phyloP scores from a whole-genome alignment of 2,329 filamentous ascomycete genomes.

The Hypoxylon sp. region DNA sequence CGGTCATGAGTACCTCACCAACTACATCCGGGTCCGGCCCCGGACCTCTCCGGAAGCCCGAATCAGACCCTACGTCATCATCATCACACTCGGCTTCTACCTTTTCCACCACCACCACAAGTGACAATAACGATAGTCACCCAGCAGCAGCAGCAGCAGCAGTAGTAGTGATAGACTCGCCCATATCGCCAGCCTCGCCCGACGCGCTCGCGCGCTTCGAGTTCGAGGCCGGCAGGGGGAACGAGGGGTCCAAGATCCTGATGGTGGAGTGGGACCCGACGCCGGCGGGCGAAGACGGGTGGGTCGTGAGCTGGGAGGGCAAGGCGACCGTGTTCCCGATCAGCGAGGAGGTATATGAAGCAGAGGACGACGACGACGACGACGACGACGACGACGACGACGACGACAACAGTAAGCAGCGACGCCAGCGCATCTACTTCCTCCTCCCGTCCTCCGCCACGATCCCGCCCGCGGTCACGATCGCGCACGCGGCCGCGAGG shows the following conservation, averaged over 20 bases:
- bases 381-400: neutral
- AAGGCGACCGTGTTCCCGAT: constrained; percentile 77
- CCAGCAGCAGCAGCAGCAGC: constrained; percentile 8
- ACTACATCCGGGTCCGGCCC: constrained; percentile 25
- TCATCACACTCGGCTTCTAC: constrained; percentile 13
- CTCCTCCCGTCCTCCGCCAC: constrained; percentile 76
- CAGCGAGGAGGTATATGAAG: constrained; percentile 57
- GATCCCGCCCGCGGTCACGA: constrained; percentile 76
- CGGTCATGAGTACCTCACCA: constrained; percentile 32
- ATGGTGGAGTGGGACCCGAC: constrained; percentile 86
- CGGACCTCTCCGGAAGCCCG: constrained; percentile 34
- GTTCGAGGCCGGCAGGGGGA: constrained; percentile 78
- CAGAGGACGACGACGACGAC: too few species aligned
- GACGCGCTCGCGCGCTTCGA: constrained; percentile 83
- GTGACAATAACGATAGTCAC: constrained; percentile 42
- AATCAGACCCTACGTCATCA: constrained; percentile 15
- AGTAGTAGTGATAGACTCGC: constrained; percentile 49
- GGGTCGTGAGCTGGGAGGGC: constrained; percentile 85
- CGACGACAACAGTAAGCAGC: constrained; percentile 46
- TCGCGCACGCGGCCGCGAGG: constrained; percentile 56
- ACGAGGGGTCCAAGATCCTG: constrained; percentile 87
- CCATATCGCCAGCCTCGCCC: constrained; percentile 55
- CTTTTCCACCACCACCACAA: constrained; percentile 14
- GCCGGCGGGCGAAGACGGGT: constrained; percentile 51
- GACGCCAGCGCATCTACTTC: constrained; percentile 78